A percentile compares a stretch with the other conserved stretches of the same genome.
Conservation (phyloP, 495 filamentous ascomycete genomes). For the Pseudomonodictys pantanalensis region DNA sequence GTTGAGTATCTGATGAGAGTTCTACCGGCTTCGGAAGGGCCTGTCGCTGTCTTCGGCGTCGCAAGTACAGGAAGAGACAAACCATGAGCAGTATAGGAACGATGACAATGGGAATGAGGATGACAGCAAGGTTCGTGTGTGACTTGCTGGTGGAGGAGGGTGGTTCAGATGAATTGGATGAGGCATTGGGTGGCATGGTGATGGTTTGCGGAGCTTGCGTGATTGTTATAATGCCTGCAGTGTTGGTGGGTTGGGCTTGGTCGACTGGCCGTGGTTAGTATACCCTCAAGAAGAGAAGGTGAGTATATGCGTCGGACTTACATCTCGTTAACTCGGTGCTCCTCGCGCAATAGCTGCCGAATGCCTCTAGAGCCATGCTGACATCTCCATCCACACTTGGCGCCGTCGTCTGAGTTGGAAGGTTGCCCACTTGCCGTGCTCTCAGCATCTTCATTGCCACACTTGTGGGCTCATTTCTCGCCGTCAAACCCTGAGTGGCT, state of each 20-base stretch:
- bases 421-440: neutral
- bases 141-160: neutral
- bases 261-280: neutral
- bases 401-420: neutral
- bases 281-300: neutral
- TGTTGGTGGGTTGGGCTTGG: neutral
- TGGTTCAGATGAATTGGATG: neutral
- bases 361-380: neutral
- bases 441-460: neutral
- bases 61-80: neutral
- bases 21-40: too few relatives aligned
- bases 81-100: neutral
- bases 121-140: neutral
- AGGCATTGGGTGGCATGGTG: neutral
- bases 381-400: neutral
- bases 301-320: neutral
- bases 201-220: neutral
- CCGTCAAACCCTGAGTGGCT: neutral
- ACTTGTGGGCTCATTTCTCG: neutral
- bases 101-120: neutral
- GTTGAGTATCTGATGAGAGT: too few relatives aligned
- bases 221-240: neutral
- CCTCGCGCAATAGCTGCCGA: constrained; percentile 3
- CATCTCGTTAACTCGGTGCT: constrained; percentile 1
- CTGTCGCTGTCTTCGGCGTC: neutral